Conservation (phyloP, 1,284 basidiomycete species). For the Chalciporus piperatoides region DNA sequence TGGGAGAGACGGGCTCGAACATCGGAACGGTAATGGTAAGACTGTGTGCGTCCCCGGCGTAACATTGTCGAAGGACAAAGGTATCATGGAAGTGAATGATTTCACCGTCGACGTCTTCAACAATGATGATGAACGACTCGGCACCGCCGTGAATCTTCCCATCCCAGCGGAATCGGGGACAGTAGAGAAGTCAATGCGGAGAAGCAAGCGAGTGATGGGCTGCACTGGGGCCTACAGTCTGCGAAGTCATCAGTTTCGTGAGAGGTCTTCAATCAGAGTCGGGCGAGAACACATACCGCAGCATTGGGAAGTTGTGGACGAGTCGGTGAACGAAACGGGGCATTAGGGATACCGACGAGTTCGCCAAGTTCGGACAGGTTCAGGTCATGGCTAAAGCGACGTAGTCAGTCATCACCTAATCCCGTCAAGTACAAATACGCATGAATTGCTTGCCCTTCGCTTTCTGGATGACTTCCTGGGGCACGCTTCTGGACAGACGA, state of each 20-base stretch:
- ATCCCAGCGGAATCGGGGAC: constrained; percentile 96
- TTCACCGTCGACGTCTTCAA: constrained; percentile 98
- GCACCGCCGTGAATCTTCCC: constrained; percentile 88
- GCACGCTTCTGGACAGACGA: constrained; percentile 91
- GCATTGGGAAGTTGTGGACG: constrained; percentile 95
- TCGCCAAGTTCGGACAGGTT: constrained; percentile 87
- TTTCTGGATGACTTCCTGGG: constrained; percentile 83
- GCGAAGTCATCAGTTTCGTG: constrained; percentile 19
- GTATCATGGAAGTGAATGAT: constrained; percentile 92
- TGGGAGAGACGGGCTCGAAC: constrained; percentile 95
- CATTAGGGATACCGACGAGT: constrained; percentile 89
- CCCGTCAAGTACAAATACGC: constrained; percentile 27
- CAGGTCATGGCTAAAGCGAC: constrained; percentile 67
- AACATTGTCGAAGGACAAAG: constrained; percentile 88
- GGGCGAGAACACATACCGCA: constrained; percentile 59
- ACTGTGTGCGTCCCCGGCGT: constrained; percentile 91
- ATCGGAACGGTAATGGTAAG: constrained; percentile 94
- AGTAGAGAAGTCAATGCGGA: constrained; percentile 88
- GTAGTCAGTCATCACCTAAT: background rate
- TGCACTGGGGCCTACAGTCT: constrained; percentile 91
- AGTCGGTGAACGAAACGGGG: constrained; percentile 87
- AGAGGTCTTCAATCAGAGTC: background rate
- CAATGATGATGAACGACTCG: constrained; percentile 89
- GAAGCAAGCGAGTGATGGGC: constrained; percentile 85
- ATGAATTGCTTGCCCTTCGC: constrained; percentile 96